phyloP scores from a whole-genome alignment of 805 yeast genomes.

The Dipodascus geniculatus region DNA sequence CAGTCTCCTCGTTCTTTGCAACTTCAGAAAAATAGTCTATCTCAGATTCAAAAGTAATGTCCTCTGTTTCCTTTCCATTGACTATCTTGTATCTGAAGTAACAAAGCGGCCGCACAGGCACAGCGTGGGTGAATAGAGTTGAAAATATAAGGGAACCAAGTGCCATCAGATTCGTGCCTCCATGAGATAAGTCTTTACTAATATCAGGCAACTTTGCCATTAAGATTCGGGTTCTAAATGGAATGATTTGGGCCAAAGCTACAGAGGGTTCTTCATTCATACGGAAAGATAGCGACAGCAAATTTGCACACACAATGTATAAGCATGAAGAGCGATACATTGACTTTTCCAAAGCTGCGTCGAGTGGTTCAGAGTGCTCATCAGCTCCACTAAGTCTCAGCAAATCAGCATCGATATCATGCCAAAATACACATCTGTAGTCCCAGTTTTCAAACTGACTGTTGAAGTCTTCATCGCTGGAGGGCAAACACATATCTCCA shows the following conservation, averaged over 20 bases:
- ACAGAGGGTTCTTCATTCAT: not conserved
- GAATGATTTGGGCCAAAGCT: not conserved
- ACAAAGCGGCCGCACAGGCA: not conserved
- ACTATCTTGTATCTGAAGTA: not conserved
- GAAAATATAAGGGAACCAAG: not conserved
- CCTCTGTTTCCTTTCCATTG: not conserved
- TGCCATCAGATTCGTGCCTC: not conserved
- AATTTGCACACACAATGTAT: not conserved
- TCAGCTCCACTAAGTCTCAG: not conserved
- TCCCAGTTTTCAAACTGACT: constrained; percentile 8
- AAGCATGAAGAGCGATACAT: not conserved
- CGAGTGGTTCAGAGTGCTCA: not conserved
- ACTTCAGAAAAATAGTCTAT: not conserved
- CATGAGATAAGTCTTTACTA: not conserved
- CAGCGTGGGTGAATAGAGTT: not conserved
- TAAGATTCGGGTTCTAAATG: not conserved
- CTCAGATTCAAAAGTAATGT: not conserved
- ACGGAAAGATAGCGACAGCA: not conserved
- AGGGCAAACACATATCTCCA: constrained; percentile 6
- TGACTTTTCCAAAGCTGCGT: not conserved
- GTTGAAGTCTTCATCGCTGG: constrained; percentile 5
- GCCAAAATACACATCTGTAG: constrained; percentile 8
- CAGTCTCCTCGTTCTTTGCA: not conserved
- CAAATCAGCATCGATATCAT: constrained; percentile 6
- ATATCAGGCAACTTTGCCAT: not conserved